Evolutionary conservation across 2,329 filamentous ascomycete genomes (phyloP).

Genomic region (Intubia oerlemansii): DNA sequence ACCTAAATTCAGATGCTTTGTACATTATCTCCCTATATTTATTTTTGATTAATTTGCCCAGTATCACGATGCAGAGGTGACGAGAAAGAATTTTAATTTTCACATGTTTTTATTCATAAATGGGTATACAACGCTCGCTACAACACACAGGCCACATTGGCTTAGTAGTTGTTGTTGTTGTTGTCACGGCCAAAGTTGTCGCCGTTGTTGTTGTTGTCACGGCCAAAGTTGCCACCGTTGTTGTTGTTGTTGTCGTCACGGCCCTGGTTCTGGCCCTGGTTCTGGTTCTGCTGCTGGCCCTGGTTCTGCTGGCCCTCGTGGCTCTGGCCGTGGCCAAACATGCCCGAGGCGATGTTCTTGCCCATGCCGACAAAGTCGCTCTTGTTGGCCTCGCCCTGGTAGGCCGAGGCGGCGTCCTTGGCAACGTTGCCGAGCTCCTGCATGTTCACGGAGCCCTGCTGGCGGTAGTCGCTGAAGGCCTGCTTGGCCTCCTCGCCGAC

Average conservation of each 20-base stretch:
- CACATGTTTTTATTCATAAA: too few relatives aligned
- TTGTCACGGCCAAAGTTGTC: constrained; percentile 1
- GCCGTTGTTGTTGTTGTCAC: constrained; percentile 1
- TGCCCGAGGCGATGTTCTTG: constrained; percentile 5
- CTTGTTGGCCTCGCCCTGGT: constrained; percentile 6
- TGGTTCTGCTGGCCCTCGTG: neutral
- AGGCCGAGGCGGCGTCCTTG: constrained; percentile 13
- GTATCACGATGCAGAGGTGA: too few relatives aligned
- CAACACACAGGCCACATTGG: neutral
- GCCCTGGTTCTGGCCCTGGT: too few relatives aligned
- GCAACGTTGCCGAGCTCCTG: constrained; percentile 13
- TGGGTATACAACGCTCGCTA: too few relatives aligned
- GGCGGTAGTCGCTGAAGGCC: constrained; percentile 8
- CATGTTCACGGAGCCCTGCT: constrained; percentile 14
- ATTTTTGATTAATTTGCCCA: too few relatives aligned
- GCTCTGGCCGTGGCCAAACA: constrained; percentile 2
- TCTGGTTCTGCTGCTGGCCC: too few relatives aligned
- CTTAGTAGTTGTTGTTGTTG: constrained; percentile 1
- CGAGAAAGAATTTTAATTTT: too few relatives aligned
- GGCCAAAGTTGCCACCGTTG: constrained; percentile 1
- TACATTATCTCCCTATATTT: too few relatives aligned
- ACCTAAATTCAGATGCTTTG: too few relatives aligned
- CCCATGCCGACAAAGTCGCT: constrained; percentile 4
- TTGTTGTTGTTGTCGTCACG: constrained; percentile 1
- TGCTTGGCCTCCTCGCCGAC: constrained; percentile 9